Evolutionary conservation across 176 grass and related monocot genomes (phyloP).

Genomic region (Tuctoria greenei): DNA sequence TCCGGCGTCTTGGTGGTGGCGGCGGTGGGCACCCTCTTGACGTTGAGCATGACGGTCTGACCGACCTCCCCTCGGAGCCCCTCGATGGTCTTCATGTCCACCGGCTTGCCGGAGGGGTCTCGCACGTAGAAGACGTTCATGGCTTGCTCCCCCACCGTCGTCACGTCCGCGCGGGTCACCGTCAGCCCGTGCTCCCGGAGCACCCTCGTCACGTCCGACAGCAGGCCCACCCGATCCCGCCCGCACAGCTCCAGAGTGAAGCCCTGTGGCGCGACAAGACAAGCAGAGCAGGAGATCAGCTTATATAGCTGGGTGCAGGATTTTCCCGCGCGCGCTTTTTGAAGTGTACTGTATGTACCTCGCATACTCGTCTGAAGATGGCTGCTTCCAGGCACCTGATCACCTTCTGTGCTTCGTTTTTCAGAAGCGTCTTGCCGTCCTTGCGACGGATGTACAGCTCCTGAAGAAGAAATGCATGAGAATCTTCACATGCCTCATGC

Average conservation of each 20-base stretch:
- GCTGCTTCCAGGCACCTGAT: slow-evolving; percentile 92
- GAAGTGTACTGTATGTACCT: slow-evolving; percentile 37
- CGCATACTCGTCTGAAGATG: slow-evolving; percentile 87
- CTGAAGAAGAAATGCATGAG: slow-evolving; percentile 27
- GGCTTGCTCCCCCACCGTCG: slow-evolving; percentile 62
- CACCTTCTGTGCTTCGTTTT: slow-evolving; percentile 71
- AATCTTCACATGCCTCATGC: not conserved
- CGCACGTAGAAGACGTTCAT: slow-evolving; percentile 75
- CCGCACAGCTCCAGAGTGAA: slow-evolving; percentile 93
- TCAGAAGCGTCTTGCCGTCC: slow-evolving; percentile 64
- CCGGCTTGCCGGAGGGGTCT: slow-evolving; percentile 58
- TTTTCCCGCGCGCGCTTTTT: not conserved
- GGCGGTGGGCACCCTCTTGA: slow-evolving; percentile 58
- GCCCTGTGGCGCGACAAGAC: slow-evolving; percentile 36
- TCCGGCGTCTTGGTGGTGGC: slow-evolving; percentile 36
- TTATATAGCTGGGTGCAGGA: not conserved
- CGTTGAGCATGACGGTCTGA: slow-evolving; percentile 83
- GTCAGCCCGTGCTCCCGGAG: slow-evolving; percentile 72
- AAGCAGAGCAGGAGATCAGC: not conserved
- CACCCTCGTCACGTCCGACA: slow-evolving; percentile 76
- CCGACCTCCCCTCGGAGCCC: slow-evolving; percentile 73
- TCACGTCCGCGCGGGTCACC: slow-evolving; percentile 68
- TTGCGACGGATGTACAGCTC: slow-evolving; percentile 90
- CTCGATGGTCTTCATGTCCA: slow-evolving; percentile 79
- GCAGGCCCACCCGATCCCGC: slow-evolving; percentile 77